A percentile compares a stretch with the other conserved stretches of the same genome.
phyloP scores from a whole-genome alignment of 257 asterid species.

The Verbena officinalis region DNA sequence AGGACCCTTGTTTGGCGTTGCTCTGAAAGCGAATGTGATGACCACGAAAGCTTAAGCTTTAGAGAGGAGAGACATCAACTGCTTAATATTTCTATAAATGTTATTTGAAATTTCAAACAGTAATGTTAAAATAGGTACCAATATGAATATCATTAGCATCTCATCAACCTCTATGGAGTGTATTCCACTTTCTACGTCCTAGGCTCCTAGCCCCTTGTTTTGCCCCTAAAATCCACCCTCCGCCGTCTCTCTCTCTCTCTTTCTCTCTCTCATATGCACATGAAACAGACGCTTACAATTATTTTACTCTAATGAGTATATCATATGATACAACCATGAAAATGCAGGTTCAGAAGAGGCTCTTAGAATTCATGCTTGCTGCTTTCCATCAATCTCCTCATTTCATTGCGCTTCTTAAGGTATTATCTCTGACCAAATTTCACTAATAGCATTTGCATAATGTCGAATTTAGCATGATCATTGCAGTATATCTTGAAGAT shows the following conservation, averaged over 20 bases:
- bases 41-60: no score
- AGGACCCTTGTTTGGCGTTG: no score
- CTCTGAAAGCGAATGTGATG: no score
- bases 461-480: constrained; percentile 1
- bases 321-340: constrained; percentile 23
- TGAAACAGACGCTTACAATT: neutral
- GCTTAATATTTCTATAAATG: neutral
- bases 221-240: neutral
- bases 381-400: constrained; percentile 80
- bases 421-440: constrained; percentile 32
- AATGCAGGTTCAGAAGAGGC: constrained; percentile 81
- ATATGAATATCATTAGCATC: neutral
- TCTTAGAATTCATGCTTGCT: constrained; percentile 86
- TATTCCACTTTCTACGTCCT: constrained; percentile 6
- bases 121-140: constrained; percentile 13
- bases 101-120: neutral
- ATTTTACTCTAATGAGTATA: constrained; percentile 17
- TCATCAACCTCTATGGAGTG: neutral
- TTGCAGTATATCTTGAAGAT: neutral
- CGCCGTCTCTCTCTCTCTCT: no score
- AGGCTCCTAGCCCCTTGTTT: neutral
- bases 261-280: neutral
- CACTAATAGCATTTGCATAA: neutral
- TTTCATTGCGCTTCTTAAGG: constrained; percentile 88
- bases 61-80: no score